phyloP scores from a whole-genome alignment of 2,329 filamentous ascomycete species.

The Trichoderma simmonsii region DNA sequence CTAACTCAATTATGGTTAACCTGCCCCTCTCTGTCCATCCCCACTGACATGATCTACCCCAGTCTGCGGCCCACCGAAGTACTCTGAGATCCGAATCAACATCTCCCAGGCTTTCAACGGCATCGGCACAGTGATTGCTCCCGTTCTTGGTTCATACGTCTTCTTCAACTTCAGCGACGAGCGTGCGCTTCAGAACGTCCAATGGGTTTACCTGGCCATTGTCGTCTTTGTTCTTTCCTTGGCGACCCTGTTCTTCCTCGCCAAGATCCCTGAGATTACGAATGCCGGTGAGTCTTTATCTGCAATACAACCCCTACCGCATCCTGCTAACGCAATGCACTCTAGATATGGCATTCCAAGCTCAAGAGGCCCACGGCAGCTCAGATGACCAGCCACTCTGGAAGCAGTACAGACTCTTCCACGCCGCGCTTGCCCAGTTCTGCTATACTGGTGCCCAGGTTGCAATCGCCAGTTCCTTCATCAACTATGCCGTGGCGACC shows the following conservation, averaged over 20 bases:
- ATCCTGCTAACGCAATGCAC: constrained; percentile 7
- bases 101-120: constrained; percentile 75
- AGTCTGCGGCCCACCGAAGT: constrained; percentile 60
- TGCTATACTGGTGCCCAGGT: constrained; percentile 74
- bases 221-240: constrained; percentile 67
- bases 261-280: constrained; percentile 69
- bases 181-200: constrained; percentile 61
- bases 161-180: constrained; percentile 65
- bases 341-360: constrained; percentile 62
- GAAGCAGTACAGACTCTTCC: constrained; percentile 73
- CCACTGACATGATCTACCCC: not conserved
- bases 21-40: not conserved
- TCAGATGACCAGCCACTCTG: constrained; percentile 59
- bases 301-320: not conserved
- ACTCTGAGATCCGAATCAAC: constrained; percentile 72
- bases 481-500: constrained; percentile 68
- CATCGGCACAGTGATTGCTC: constrained; percentile 69
- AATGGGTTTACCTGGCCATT: constrained; percentile 75
- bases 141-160: constrained; percentile 68
- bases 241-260: constrained; percentile 63
- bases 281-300: constrained; percentile 34
- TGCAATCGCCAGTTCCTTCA: constrained; percentile 65
- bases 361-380: constrained; percentile 50
- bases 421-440: constrained; percentile 73
- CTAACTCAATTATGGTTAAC: not conserved